phyloP scores from a whole-genome alignment of 1,284 basidiomycete genomes.

The Cutaneotrichosporon sp. region DNA sequence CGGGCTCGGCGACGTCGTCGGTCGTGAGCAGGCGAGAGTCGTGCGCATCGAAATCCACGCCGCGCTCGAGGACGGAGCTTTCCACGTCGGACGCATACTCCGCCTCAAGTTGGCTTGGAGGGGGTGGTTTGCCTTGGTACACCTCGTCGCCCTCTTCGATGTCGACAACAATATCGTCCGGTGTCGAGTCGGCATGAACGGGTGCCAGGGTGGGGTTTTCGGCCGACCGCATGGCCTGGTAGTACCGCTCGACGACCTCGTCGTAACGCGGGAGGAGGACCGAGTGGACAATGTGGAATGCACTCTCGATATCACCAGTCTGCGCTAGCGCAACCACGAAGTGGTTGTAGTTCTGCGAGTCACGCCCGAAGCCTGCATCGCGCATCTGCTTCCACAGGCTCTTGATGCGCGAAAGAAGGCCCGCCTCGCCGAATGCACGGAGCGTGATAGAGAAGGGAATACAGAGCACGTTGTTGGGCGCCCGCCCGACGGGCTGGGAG shows the following conservation, averaged over 20 bases:
- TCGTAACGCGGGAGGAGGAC: slow-evolving; percentile 65
- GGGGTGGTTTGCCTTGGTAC: not conserved
- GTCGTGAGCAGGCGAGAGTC: not conserved
- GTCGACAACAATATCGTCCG: slow-evolving; percentile 6
- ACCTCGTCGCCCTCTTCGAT: slow-evolving; percentile 5
- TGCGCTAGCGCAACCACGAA: slow-evolving; percentile 69
- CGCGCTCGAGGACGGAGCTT: not conserved
- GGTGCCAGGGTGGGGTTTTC: slow-evolving; percentile 41
- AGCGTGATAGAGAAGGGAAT: slow-evolving; percentile 80
- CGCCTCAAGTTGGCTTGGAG: not conserved
- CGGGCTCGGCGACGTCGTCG: slow-evolving; percentile 13
- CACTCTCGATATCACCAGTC: slow-evolving; percentile 71
- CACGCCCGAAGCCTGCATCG: slow-evolving; percentile 70
- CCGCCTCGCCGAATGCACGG: slow-evolving; percentile 64
- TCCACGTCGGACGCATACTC: not conserved
- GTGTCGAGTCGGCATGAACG: slow-evolving; percentile 42
- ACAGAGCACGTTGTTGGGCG: slow-evolving; percentile 58
- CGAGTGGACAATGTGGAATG: slow-evolving; percentile 75
- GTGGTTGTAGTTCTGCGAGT: slow-evolving; percentile 91
- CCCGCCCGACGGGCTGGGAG: slow-evolving; percentile 6
- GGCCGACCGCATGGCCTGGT: slow-evolving; percentile 20
- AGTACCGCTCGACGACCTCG: slow-evolving; percentile 24
- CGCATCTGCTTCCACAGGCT: slow-evolving; percentile 64
- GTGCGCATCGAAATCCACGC: not conserved
- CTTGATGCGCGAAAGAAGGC: slow-evolving; percentile 61